Evolutionary conservation across 352 stramenopile species (phyloP), one percentile per base, ranked within the genome.

Genomic region (Halophytophthora polymorphica): DNA sequence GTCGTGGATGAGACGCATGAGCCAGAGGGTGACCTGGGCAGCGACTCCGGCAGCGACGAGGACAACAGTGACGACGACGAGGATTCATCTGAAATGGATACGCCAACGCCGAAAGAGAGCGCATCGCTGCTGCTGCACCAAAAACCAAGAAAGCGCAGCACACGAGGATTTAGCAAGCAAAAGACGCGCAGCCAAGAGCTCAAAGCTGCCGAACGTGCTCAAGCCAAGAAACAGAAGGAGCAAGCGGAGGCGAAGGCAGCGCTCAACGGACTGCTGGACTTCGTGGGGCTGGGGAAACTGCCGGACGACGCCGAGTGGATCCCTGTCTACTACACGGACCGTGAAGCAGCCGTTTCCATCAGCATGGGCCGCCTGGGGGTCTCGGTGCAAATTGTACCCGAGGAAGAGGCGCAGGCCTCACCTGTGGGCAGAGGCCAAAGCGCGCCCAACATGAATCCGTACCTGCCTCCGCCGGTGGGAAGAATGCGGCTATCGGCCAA

Each of bases 361-460:
- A 61, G 80, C 42, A 88, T 92, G 82, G 82, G 82, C 3, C 56
- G 62, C 5, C 61, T 92, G 2, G 82, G 77, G 0, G 56, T 92
- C 34, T 86, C 75, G 0, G 44, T 92, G 0, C 70, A 95, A 55
- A 93, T 97, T 23, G 79, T 96, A 0, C 87, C 91, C 0, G 78
- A 93, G 42, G 83, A 92, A 18, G 75, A 96, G 45, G 88, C 87
- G 0, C 35, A 73, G 6, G 58, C 70, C 11, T 85, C 88, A 51
- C 73, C 73, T 0, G 87, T 91, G 3, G 92, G 91, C 22, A 81
- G 74, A 33, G 92, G 88, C 1, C 80, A 90, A 28, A 77, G 75
- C 7, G 63, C 91, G 0, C 92, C 92, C 11, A 98, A 98, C 59
- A 66, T 85, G 34, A 96, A 97, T 35, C 92, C 92, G 17, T 96